Evolutionary conservation across 805 yeast genomes (phyloP), one percentile per base, ranked within the genome.

Genomic region (Huiozyma sinensis): DNA sequence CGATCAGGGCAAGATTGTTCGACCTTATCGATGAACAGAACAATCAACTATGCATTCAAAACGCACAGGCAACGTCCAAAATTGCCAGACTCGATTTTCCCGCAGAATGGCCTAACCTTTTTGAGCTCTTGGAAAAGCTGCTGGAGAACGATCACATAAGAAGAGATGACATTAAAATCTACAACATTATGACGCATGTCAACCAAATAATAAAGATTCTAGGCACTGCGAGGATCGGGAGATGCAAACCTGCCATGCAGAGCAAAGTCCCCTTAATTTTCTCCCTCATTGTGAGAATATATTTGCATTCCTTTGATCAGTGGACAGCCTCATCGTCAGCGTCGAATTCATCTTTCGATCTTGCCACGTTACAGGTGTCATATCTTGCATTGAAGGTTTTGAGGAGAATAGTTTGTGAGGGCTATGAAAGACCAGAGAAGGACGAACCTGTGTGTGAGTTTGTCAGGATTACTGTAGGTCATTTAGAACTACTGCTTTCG

Each of bases 31-130:
- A 72, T 48, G 95, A 85, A 56, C 77, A 80, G 42, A 85, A 86
- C 54, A 76, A 74, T 47, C 92, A 81, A 56, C 68, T 90, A 47
- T 66, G 82, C 30, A 73, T 83, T 30, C 97, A 92, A 64, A 83
- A 85, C 58, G 94, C 97, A 0, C 83, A 84, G 50, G 81, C 94
- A 0, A 69, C 84, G 6, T 81, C 95, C 1, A 70, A 81, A 47
- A 83, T 92, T 28, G 82, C 84, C 28, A 66, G 97, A 41, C 69
- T 77, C 45, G 98, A 92, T 54, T 92, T 85, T 58, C 97, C 97
- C 0, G 61, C 66, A 1, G 88, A 81, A 39, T 92, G 97, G 97
- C 88, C 94, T 0, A 62, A 72, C 2, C 58, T 92, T 13, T 83
- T 92, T 55, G 89, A 83, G 45, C 80, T 79, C 10, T 48, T 82